These are phyloP conservation scores for Vanderwaltozyma yarrowii DNA, from an alignment of 805 yeast genomes.

Conservation along the genomic window DNA sequence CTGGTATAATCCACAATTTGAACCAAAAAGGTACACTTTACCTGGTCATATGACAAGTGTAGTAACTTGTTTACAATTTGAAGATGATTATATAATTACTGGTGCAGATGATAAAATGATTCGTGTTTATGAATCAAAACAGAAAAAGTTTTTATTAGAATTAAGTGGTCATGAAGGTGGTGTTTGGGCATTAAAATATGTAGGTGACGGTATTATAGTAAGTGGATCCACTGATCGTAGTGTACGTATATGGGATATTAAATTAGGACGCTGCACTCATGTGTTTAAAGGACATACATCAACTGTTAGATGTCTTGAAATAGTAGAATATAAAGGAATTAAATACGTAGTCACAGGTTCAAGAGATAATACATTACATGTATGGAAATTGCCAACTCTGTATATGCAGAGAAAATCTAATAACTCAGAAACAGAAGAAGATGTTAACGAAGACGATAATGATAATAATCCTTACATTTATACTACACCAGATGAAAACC, in stretches of 20 bases:
- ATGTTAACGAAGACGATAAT: too few relatives aligned
- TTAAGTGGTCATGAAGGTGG: slow-evolving; percentile 92
- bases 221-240: slow-evolving; percentile 94
- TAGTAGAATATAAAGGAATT: slow-evolving; percentile 52
- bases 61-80: slow-evolving; percentile 90
- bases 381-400: slow-evolving; percentile 71
- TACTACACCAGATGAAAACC: slow-evolving; percentile 35
- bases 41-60: slow-evolving; percentile 68
- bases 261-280: slow-evolving; percentile 79
- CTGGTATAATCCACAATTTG: slow-evolving; percentile 70
- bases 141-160: slow-evolving; percentile 53
- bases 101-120: slow-evolving; percentile 85
- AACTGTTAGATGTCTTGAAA: slow-evolving; percentile 85
- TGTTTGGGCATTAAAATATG: slow-evolving; percentile 95
- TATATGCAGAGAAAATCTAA: not conserved
- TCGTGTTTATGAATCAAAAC: slow-evolving; percentile 65
- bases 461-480: slow-evolving; percentile 30
- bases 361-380: slow-evolving; percentile 71
- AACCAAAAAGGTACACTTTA: slow-evolving; percentile 57
- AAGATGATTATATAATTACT: slow-evolving; percentile 79
- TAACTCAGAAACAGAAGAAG: too few relatives aligned
- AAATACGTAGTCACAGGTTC: slow-evolving; percentile 74
- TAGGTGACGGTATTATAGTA: slow-evolving; percentile 57
- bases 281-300: slow-evolving; percentile 87
- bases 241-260: slow-evolving; percentile 87